Base-by-base conservation (phyloP, 441 rosid species). In the Adansonia madagascariensis region DNA sequence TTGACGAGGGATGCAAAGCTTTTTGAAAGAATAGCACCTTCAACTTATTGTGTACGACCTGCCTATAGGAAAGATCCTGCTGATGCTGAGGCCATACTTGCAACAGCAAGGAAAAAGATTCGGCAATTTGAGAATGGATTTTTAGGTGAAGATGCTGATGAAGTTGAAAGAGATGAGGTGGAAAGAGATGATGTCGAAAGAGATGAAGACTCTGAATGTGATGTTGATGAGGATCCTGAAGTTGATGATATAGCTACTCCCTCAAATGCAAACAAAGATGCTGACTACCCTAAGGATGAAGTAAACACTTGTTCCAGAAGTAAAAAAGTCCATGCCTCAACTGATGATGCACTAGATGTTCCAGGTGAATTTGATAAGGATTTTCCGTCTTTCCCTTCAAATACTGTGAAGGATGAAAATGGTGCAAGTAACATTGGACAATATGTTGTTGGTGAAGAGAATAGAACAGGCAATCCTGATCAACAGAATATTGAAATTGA, bases 1-100 rank as follows among this genome's bases (percentile, higher is more conserved):
- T 82, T 97, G 88, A 93, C 99, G 31, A 93, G 99, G 86, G 99
- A 97, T 84, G 88, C 92, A 78, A 97, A 97, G 84, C 99, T 97
- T 82, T 97, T 97, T 55, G 99, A 97, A 90, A 92, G 99, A 87
- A 92, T 93, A 71, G 99, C 99, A 81, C 99, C 99, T 72, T 97
- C 99, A 47, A 97, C 99, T 17, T 97, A 97, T 79, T 93, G 99
- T 88, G 88, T 95, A 61, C 92, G 99, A 75, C 83, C 94, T 80
- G 89, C 98, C 81, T 97, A 90, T 84, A 91, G 98, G 83, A 97
- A 95, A 84, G 96, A 93, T 85, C 97, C 98, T 59, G 88, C 85
- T 61, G 98, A 95, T 88, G 96, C 95, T n/a, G 98, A 93, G 84
- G 88, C 94, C 73, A 87, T 97, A 84, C 97, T 97, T 78, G 87